A percentile compares a stretch with the other conserved stretches of the same genome.
Evolutionary conservation across 2,329 filamentous ascomycete genomes (phyloP).

Genomic region (Teratosphaeria nubilosa): DNA sequence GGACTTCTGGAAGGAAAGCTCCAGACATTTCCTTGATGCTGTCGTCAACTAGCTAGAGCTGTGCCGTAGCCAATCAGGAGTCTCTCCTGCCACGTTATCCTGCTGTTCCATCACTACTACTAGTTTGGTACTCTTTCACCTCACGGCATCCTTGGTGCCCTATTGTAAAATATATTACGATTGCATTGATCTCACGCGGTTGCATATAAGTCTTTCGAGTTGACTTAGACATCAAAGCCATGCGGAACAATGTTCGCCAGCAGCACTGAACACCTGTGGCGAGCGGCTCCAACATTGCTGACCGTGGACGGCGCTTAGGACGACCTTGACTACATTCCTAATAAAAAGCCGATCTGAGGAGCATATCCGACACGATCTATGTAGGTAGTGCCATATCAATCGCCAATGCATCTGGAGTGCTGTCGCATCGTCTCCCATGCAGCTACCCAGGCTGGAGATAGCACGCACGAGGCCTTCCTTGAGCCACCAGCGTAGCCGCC

Average conservation of each 20-base stretch:
- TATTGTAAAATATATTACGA: too few relatives aligned
- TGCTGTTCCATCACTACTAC: too few relatives aligned
- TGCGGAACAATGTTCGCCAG: neutral
- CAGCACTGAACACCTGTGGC: neutral
- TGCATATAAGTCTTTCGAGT: too few relatives aligned
- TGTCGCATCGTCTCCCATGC: neutral
- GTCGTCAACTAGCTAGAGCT: too few relatives aligned
- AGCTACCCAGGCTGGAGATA: conserved; percentile 1
- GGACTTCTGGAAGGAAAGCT: too few relatives aligned
- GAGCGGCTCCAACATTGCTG: neutral
- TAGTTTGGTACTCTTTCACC: too few relatives aligned
- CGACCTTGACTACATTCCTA: neutral
- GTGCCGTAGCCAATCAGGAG: too few relatives aligned
- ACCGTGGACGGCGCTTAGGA: neutral
- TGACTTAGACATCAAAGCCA: neutral
- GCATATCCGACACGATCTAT: neutral
- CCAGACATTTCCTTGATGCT: too few relatives aligned
- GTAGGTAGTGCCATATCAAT: neutral
- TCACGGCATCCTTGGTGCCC: too few relatives aligned
- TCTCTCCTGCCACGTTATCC: too few relatives aligned
- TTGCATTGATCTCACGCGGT: too few relatives aligned
- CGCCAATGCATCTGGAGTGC: neutral
- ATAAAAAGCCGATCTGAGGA: neutral
- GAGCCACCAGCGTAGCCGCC: conserved; percentile 1
- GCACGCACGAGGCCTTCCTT: conserved; percentile 3